Conservation (phyloP, 768 basidiomycete genomes). For the Holtermanniella nyarrowii region DNA sequence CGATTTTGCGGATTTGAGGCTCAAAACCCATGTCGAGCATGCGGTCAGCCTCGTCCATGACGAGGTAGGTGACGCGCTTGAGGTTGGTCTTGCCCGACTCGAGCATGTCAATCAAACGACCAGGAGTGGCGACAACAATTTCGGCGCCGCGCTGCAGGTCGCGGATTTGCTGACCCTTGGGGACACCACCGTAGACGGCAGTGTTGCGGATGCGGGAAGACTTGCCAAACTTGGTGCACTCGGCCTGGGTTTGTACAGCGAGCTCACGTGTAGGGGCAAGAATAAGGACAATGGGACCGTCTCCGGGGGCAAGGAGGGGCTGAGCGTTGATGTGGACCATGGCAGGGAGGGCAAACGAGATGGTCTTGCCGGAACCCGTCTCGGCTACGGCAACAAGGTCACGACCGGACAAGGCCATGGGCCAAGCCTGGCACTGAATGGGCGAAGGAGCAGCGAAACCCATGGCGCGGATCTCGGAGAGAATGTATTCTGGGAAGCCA, state of each 20-base stretch:
- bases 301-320: slow-evolving; percentile 81
- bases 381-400: slow-evolving; percentile 90
- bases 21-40: slow-evolving; percentile 99
- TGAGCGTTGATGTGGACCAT: slow-evolving; percentile 99
- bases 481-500: slow-evolving; percentile 92
- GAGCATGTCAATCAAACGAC: slow-evolving; percentile 97
- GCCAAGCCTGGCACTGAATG: slow-evolving; percentile 99
- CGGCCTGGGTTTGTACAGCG: slow-evolving; percentile 96
- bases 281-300: slow-evolving; percentile 93
- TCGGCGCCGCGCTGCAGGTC: slow-evolving; percentile 95
- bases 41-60: slow-evolving; percentile 99
- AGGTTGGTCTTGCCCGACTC: slow-evolving; percentile 94
- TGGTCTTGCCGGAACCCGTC: slow-evolving; percentile 97
- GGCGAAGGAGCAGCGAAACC: slow-evolving; percentile 85
- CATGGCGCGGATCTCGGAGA: slow-evolving; percentile 84
- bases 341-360: slow-evolving; percentile 93
- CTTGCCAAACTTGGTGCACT: slow-evolving; percentile 92
- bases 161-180: slow-evolving; percentile 96
- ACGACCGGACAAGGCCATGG: slow-evolving; percentile 89
- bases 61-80: slow-evolving; percentile 89
- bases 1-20: slow-evolving; percentile 97
- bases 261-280: slow-evolving; percentile 96
- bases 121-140: slow-evolving; percentile 99
- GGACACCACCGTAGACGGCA: slow-evolving; percentile 96
- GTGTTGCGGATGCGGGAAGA: slow-evolving; percentile 92